Evolutionary conservation across 371 early-diverging fungal species (phyloP).

Genomic region (Apophysomyces sp.): DNA sequence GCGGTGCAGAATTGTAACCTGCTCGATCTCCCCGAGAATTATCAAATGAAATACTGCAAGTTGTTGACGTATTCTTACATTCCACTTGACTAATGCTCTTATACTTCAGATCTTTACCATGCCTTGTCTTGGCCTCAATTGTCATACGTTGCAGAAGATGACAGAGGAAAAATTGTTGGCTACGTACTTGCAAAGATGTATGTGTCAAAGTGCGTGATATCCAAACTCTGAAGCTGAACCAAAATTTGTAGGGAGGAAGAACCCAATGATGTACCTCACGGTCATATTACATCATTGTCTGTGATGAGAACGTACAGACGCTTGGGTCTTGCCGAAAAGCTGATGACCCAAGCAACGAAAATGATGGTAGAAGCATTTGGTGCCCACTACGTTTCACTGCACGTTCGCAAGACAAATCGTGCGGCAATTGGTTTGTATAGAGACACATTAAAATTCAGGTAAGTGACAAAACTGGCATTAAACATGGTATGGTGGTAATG

Average conservation of each 20-base stretch:
- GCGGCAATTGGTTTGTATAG: constrained; percentile 93
- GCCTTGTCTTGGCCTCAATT: constrained; percentile 95
- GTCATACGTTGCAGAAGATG: constrained; percentile 93
- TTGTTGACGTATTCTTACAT: not conserved
- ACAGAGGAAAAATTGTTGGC: constrained; percentile 89
- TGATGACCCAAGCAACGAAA: constrained; percentile 91
- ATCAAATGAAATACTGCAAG: constrained; percentile 96
- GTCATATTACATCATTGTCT: constrained; percentile 96
- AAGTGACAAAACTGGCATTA: constrained; percentile 20
- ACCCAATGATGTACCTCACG: constrained; percentile 73
- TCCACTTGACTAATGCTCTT: not conserved
- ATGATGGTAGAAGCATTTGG: constrained; percentile 89
- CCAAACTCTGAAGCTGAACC: not conserved
- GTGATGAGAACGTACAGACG: constrained; percentile 95
- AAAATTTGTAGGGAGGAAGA: constrained; percentile 79
- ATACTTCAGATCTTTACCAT: constrained; percentile 82
- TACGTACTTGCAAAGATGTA: constrained; percentile 98
- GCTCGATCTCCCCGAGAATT: constrained; percentile 96
- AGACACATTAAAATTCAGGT: constrained; percentile 90
- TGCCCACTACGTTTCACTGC: constrained; percentile 88
- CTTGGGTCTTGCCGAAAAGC: constrained; percentile 92
- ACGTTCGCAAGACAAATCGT: constrained; percentile 92
- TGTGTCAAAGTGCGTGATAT: not conserved
- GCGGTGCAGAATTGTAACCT: constrained; percentile 96
- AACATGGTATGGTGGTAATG: not conserved